Percentiles rank a stretch among this genome's conserved stretches.
Evolutionary conservation across 106 monocot species (phyloP).

Genomic region (Xerophyta viscosa): DNA sequence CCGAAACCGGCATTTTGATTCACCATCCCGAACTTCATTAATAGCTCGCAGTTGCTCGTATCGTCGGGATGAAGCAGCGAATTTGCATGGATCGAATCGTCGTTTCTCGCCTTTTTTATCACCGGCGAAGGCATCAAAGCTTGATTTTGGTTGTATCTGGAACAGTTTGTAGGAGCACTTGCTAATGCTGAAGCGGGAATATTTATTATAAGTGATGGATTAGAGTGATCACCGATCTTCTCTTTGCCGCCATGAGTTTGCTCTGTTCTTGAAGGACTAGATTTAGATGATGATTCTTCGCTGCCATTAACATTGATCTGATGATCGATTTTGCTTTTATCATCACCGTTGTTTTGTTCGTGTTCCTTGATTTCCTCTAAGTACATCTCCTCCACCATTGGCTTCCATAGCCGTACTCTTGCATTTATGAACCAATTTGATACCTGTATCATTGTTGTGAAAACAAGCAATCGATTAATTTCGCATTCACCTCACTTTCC

Average conservation of each 20-base stretch:
- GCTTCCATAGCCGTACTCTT: conserved; percentile 94
- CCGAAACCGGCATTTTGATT: conserved; percentile 16
- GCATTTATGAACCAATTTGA: conserved; percentile 94
- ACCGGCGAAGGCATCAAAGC: conserved; percentile 6
- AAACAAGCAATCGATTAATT: not conserved
- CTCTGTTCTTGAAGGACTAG: conserved; percentile 23
- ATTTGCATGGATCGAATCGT: conserved; percentile 21
- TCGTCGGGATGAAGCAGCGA: conserved; percentile 8
- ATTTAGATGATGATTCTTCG: conserved; percentile 18
- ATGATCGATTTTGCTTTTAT: not conserved
- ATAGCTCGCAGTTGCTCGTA: conserved; percentile 29
- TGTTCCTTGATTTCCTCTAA: conserved; percentile 61
- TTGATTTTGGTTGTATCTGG: conserved; percentile 11
- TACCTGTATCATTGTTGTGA: conserved; percentile 25
- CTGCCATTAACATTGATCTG: conserved; percentile 8
- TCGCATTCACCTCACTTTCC: not conserved
- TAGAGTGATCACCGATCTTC: conserved; percentile 1
- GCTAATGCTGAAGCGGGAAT: conserved; percentile 11
- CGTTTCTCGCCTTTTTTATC: conserved; percentile 35
- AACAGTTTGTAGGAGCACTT: conserved; percentile 3
- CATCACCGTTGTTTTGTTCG: conserved; percentile 19
- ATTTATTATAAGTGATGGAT: not conserved
- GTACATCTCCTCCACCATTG: conserved; percentile 94
- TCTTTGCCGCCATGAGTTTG: conserved; percentile 6
- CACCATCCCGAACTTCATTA: conserved; percentile 35